These are phyloP conservation scores for Hanseniaspora guilliermondii DNA, from an alignment of 805 yeast genomes.

Conservation along the genomic window DNA sequence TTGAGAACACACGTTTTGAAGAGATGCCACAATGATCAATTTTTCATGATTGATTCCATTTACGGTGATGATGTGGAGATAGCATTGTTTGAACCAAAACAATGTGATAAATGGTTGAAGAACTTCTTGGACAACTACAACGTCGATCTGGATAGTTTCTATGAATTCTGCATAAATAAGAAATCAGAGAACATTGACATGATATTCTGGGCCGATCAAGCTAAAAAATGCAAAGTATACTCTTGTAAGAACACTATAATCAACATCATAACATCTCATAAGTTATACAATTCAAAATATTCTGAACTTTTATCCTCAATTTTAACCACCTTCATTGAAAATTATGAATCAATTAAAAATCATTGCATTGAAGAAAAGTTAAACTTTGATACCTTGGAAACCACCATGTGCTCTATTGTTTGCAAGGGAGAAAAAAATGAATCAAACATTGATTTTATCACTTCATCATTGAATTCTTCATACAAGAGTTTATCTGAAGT, in stretches of 20 bases:
- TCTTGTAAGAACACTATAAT: conserved; percentile 43
- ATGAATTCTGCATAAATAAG: conserved; percentile 35
- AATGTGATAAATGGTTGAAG: conserved; percentile 37
- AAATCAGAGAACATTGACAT: conserved; percentile 46
- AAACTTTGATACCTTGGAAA: conserved; percentile 44
- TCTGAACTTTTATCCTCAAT: conserved; percentile 38
- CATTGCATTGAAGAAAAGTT: conserved; percentile 39
- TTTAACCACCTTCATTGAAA: conserved; percentile 33
- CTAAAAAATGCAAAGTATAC: conserved; percentile 39
- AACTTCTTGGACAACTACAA: conserved; percentile 35
- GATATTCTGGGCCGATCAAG: conserved; percentile 61
- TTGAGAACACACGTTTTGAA: conserved; percentile 30
- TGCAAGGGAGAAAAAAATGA: conserved; percentile 47
- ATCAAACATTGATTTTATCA: conserved; percentile 49
- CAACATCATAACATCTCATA: conserved; percentile 31
- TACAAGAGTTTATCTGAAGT: conserved; percentile 34
- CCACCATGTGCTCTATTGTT: conserved; percentile 44
- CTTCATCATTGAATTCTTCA: conserved; percentile 38
- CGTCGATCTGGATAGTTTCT: conserved; percentile 40
- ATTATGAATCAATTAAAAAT: conserved; percentile 36
- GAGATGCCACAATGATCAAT: conserved; percentile 29
- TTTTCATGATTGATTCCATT: conserved; percentile 42
- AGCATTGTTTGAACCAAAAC: conserved; percentile 47
- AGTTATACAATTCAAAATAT: conserved; percentile 25
- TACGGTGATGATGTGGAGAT: conserved; percentile 36